Evolutionary conservation across 345 rosid genomes (phyloP), one percentile per base, ranked within the genome.

Genomic region (Acer saccharum): DNA sequence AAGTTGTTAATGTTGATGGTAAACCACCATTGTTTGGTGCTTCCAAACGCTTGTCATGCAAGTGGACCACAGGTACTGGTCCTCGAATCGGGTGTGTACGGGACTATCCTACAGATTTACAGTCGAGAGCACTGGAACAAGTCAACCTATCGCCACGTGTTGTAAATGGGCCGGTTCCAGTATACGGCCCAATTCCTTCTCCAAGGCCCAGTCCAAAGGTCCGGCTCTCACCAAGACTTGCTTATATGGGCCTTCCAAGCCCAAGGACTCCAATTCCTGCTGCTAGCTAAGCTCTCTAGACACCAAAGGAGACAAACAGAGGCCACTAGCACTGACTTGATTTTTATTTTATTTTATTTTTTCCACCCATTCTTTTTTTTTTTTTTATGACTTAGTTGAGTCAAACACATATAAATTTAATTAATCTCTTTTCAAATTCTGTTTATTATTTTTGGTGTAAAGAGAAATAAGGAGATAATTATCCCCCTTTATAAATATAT

Each of bases 1-100:
- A 76, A 12, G 52, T 6, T 1, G 58, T 6, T 1, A 50, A 16
- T 35, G 48, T 32, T 44, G 48, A 58, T 11, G 55, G 65, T 16
- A 77, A 64, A 43, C 63, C 50, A 32, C 63, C 82, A 1, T 46
- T 27, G 23, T 83, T 69, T 27, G 39, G 69, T 52, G 25, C 70
- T 73, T 55, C 80, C 32, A 89, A 80, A 35, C 86, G 90, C 16
- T 57, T 93, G 76, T 72, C 90, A 0, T 86, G 89, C 85, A 93
- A 87, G 69, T 95, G 98, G 99, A 75, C 88, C 64, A 86, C 94
- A 0, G 94, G 94, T 14, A 64, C 84, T 0, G 99, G 99, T 7
- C 94, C 99, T 1, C 91, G 99, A 6, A 95, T 95, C 50, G 93
- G 98, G 62, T 91, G 96, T 69, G 96, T 95, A 35, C 88, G 94